phyloP scores from a whole-genome alignment of 2,329 filamentous ascomycete genomes.

The Chaetoscypha palmicola region DNA sequence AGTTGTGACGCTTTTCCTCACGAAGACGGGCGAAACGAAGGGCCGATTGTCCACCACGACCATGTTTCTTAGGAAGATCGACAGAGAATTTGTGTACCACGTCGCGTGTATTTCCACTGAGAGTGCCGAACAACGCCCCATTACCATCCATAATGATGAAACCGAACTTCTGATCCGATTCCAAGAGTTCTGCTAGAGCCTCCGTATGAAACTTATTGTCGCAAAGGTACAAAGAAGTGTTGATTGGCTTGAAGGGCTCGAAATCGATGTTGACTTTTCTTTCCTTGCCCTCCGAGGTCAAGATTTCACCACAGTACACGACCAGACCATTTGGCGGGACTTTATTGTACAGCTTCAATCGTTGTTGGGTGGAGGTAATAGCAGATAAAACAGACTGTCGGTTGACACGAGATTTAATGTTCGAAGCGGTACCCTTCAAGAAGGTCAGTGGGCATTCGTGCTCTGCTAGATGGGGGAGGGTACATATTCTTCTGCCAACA shows the following conservation, averaged over 20 bases:
- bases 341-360: slow-evolving; percentile 98
- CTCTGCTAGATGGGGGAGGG: slow-evolving; percentile 31
- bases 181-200: slow-evolving; percentile 89
- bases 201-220: slow-evolving; percentile 99
- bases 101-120: slow-evolving; percentile 95
- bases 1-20: slow-evolving; percentile 99
- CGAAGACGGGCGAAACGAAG: slow-evolving; percentile 98
- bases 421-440: slow-evolving; percentile 83
- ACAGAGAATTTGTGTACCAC: slow-evolving; percentile 97
- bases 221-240: slow-evolving; percentile 97
- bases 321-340: slow-evolving; percentile 96
- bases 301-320: slow-evolving; percentile 99
- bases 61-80: slow-evolving; percentile 99
- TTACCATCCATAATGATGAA: slow-evolving; percentile 99
- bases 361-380: slow-evolving; percentile 98
- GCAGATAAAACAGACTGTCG: slow-evolving; percentile 95
- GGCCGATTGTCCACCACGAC: slow-evolving; percentile 98
- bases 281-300: slow-evolving; percentile 97
- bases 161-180: slow-evolving; percentile 98
- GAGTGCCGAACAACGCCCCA: slow-evolving; percentile 90
- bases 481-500: slow-evolving; percentile 99
- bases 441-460: slow-evolving; percentile 13
- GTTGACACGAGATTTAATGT: slow-evolving; percentile 99
- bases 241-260: slow-evolving; percentile 99
- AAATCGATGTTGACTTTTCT: slow-evolving; percentile 99